Base-by-base conservation (phyloP, 768 basidiomycete genomes). In the Sporobolomyces roseus region DNA sequence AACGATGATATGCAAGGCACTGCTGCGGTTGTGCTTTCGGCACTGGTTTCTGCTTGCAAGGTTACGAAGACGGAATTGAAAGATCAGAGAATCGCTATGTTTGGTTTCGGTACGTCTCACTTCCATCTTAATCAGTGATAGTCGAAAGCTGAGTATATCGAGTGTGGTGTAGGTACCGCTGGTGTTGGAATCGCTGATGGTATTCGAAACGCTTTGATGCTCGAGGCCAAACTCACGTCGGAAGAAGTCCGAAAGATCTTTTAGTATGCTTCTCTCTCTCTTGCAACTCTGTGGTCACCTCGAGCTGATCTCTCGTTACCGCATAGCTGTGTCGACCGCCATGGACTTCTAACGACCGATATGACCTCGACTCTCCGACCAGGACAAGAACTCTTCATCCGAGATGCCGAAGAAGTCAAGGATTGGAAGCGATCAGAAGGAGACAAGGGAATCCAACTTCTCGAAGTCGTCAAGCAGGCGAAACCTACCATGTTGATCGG, bases 1-100 rank as follows among this genome's bases (percentile, higher is more conserved):
- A 93, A 93, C 76, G 91, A 93, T 70, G 90, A 93, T 76, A 88
- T 91, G 87, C 87, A 77, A 81, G 87, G 87, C 41, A 87, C 90
- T 13, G 86, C 89, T 32, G 86, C 88, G 0, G 88, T 90, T 36
- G 86, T 87, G 1, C 82, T 90, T 27, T 83, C 88, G 0, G 84
- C 85, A 16, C 78, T 88, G 49, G 85, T 88, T 81, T 82, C 88
- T 0, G 88, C 87, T 1, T 81, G 86, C 38, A 83, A 85, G 19
- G 84, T 89, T 19, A 88, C 87, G 17, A 85, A 84, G 75, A 77
- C 79, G 45, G 82, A 83, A 74, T 81, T 93, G 43, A 80, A 84
- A 8, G 87, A 89, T 63, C 91, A 93, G 77, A 84, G 88, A 9
- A 86, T 86, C 75, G 80, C 91, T 67, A 82, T 91, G 62, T 89